These are phyloP conservation scores for Aureobasidium sp. DNA, from an alignment of 2,329 filamentous ascomycete genomes.

Conservation along the genomic window DNA sequence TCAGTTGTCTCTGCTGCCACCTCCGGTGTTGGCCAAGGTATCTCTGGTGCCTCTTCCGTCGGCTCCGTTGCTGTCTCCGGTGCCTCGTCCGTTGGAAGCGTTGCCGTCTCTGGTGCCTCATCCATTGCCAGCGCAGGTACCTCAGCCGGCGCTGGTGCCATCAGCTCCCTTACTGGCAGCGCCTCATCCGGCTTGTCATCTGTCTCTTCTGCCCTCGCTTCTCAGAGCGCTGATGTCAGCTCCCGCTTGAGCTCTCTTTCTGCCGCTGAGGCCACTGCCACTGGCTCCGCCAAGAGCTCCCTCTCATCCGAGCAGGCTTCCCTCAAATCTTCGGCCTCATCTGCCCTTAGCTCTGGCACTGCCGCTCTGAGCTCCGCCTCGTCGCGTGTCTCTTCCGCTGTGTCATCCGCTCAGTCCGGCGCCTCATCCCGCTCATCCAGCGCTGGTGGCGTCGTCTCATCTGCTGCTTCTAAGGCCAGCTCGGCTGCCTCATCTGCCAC, in stretches of 20 bases:
- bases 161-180: neutral
- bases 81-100: constrained; percentile 12
- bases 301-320: constrained; percentile 11
- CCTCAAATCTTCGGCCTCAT: constrained; percentile 11
- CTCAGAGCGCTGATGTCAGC: neutral
- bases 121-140: neutral
- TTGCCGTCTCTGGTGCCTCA: constrained; percentile 6
- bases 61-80: neutral
- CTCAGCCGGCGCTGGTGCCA: constrained; percentile 2
- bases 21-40: constrained; percentile 3
- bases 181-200: neutral
- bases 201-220: constrained; percentile 4
- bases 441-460: too few relatives aligned
- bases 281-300: constrained; percentile 20
- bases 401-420: neutral
- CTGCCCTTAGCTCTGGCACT: neutral
- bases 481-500: neutral
- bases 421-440: neutral
- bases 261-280: constrained; percentile 5
- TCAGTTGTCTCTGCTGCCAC: constrained; percentile 7
- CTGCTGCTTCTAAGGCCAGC: neutral
- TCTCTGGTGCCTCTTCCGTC: constrained; percentile 15
- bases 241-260: constrained; percentile 9
- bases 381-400: constrained; percentile 4
- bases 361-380: constrained; percentile 8